These are phyloP conservation scores for Andrographis paniculata DNA, from an alignment of 305 asterid species.

Conservation along the genomic window DNA sequence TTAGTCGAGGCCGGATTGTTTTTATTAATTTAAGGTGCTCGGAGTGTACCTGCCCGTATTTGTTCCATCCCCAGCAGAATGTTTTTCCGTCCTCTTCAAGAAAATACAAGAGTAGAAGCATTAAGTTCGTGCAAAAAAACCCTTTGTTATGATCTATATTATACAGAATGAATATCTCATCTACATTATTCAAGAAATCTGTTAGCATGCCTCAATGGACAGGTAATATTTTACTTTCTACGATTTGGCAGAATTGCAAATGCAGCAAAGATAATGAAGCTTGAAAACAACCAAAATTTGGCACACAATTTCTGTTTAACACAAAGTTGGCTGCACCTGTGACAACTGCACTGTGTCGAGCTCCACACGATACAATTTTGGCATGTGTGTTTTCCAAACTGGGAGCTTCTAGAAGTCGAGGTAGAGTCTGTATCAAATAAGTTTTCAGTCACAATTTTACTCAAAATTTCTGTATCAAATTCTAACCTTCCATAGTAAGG, in stretches of 20 bases:
- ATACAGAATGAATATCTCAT: neutral
- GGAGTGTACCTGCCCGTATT: conserved; percentile 95
- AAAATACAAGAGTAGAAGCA: conserved; percentile 12
- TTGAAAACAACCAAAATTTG: no score
- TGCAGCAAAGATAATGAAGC: neutral
- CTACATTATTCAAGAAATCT: neutral
- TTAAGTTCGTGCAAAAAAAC: conserved; percentile 7
- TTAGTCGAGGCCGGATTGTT: no score
- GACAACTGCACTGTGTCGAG: conserved; percentile 82
- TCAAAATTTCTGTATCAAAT: neutral
- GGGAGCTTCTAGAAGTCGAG: conserved; percentile 82
- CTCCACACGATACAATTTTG: conserved; percentile 82
- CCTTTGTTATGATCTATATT: neutral
- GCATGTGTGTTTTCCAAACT: conserved; percentile 69
- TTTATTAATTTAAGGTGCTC: neutral
- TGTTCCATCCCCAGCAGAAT: conserved; percentile 99
- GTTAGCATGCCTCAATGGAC: no score
- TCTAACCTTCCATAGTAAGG: neutral
- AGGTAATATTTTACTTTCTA: no score
- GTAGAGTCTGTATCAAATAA: conserved; percentile 51
- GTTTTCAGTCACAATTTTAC: conserved; percentile 5
- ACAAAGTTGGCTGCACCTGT: conserved; percentile 43
- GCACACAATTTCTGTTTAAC: neutral
- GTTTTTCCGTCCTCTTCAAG: conserved; percentile 62
- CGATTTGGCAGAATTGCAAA: no score